Evolutionary conservation across 1,284 basidiomycete species (phyloP).

Genomic region (Flammula alnicola): DNA sequence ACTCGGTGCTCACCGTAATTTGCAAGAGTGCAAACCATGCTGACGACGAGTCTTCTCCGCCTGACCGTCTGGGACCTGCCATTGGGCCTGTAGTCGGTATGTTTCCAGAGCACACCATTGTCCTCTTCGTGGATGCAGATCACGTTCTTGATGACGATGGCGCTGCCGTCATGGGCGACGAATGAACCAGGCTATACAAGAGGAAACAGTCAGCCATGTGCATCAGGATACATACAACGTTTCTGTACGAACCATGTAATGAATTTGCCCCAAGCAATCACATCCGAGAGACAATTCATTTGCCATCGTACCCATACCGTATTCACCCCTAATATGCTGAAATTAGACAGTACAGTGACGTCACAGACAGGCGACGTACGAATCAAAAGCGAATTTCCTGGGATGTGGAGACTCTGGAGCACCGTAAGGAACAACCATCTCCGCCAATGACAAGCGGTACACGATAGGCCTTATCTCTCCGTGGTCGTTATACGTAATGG

Average conservation of each 20-base stretch:
- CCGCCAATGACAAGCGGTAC: conserved; percentile 79
- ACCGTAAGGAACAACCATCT: conserved; percentile 84
- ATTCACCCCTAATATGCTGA: conserved; percentile 67
- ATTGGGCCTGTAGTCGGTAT: conserved; percentile 86
- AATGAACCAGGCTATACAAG: conserved; percentile 65
- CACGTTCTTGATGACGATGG: conserved; percentile 78
- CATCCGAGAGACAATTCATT: conserved; percentile 85
- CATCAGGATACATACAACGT: neutral
- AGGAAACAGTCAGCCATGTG: conserved; percentile 1
- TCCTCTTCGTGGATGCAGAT: conserved; percentile 96
- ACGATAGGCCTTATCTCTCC: conserved; percentile 79
- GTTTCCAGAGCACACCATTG: conserved; percentile 83
- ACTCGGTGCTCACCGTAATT: conserved; percentile 82
- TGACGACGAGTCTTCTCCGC: conserved; percentile 81
- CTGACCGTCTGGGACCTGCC: conserved; percentile 81
- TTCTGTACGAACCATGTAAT: conserved; percentile 65
- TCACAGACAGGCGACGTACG: conserved; percentile 46
- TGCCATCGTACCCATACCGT: conserved; percentile 88
- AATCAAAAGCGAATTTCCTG: conserved; percentile 85
- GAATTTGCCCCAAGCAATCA: conserved; percentile 84
- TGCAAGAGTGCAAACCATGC: conserved; percentile 88
- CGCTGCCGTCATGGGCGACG: conserved; percentile 70
- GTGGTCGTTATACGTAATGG: conserved; percentile 86
- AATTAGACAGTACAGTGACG: neutral
- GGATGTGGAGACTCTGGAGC: conserved; percentile 78